These are phyloP conservation scores for Lasiosphaeris hirsuta DNA, from an alignment of 495 filamentous ascomycete genomes.

Conservation along the genomic window DNA sequence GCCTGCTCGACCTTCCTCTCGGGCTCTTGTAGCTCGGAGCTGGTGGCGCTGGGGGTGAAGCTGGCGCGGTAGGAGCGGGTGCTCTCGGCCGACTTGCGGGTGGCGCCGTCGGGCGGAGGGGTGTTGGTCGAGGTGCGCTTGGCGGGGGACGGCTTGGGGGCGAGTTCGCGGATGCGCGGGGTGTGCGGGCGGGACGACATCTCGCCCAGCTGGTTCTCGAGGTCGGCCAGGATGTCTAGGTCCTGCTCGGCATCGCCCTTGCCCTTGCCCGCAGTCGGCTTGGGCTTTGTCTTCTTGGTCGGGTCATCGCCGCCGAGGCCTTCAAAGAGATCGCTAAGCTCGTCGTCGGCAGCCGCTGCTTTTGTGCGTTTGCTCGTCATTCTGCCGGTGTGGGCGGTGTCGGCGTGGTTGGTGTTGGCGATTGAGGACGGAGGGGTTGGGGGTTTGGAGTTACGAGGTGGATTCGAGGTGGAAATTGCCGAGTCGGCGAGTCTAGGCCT, in stretches of 20 bases:
- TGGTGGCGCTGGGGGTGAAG: conserved; percentile 50
- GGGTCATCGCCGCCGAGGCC: conserved; percentile 56
- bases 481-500: neutral
- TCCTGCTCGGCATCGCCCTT: conserved; percentile 47
- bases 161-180: conserved; percentile 64
- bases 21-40: conserved; percentile 49
- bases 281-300: conserved; percentile 43
- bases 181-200: conserved; percentile 74
- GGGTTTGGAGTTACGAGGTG: neutral
- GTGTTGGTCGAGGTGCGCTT: conserved; percentile 57
- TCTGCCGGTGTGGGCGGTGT: conserved; percentile 11
- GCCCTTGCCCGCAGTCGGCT: conserved; percentile 48
- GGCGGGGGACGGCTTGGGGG: conserved; percentile 49
- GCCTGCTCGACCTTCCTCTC: conserved; percentile 43
- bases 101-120: conserved; percentile 52
- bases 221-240: conserved; percentile 74
- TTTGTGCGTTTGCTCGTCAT: conserved; percentile 45
- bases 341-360: conserved; percentile 64
- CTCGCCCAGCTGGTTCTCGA: conserved; percentile 68
- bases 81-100: conserved; percentile 73
- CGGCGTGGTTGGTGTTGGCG: conserved; percentile 3
- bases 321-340: conserved; percentile 79
- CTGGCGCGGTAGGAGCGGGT: conserved; percentile 60
- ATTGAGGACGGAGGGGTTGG: neutral
- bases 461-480: neutral